These are phyloP conservation scores for Trapa bicornis DNA, from an alignment of 345 rosid species.

Conservation along the genomic window DNA sequence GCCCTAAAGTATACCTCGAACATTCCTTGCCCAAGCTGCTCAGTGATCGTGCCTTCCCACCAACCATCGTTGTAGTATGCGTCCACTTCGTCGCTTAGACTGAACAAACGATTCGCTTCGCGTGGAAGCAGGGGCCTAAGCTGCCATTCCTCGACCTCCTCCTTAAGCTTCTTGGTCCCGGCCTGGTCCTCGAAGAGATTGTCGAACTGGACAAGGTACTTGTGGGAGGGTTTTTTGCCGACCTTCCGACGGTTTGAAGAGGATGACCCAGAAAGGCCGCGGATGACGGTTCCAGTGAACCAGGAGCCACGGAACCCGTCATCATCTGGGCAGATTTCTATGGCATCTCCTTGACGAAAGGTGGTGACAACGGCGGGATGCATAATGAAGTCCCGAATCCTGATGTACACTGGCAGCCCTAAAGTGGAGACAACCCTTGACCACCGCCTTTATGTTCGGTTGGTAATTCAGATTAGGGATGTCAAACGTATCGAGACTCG, in stretches of 20 bases:
- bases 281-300: conserved; percentile 41
- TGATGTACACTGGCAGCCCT: too few relatives aligned
- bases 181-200: conserved; percentile 36
- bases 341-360: conserved; percentile 35
- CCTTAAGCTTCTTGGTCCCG: conserved; percentile 32
- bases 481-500: too few relatives aligned
- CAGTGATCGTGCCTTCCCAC: conserved; percentile 80
- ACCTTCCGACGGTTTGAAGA: conserved; percentile 5
- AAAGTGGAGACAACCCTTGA: too few relatives aligned
- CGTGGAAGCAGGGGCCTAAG: conserved; percentile 43
- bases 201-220: conserved; percentile 28
- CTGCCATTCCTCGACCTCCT: conserved; percentile 24
- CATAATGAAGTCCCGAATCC: background rate
- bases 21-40: conserved; percentile 34
- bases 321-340: conserved; percentile 58
- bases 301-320: conserved; percentile 64
- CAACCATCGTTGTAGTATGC: conserved; percentile 66
- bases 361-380: background rate
- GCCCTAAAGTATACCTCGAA: conserved; percentile 49
- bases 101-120: conserved; percentile 33
- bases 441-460: too few relatives aligned
- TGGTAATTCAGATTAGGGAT: too few relatives aligned
- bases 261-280: background rate
- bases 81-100: conserved; percentile 50
- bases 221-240: conserved; percentile 6